phyloP scores from a whole-genome alignment of 139 green algal species.

The Haematococcus sp. region DNA sequence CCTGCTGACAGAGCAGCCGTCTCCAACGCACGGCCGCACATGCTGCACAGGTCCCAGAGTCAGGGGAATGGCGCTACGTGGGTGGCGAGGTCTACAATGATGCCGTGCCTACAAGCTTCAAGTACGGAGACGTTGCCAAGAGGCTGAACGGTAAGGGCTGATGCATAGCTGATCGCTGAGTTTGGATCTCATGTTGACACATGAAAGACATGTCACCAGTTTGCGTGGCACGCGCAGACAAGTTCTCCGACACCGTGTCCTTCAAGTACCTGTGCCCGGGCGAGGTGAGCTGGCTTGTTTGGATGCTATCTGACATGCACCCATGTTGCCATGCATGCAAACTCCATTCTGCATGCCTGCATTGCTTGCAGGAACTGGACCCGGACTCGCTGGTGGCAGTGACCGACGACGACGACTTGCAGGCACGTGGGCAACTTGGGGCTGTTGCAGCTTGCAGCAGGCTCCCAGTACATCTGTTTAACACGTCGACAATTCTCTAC shows the following conservation, averaged over 20 bases:
- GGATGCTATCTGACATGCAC: no score
- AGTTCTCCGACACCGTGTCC: constrained; percentile 32
- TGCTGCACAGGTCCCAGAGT: not conserved
- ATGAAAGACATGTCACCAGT: no score
- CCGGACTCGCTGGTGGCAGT: constrained; percentile 69
- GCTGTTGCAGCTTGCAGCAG: not conserved
- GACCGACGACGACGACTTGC: constrained; percentile 70
- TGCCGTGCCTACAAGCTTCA: constrained; percentile 12
- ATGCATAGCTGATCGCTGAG: no score
- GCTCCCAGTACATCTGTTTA: no score
- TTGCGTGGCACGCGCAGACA: no score
- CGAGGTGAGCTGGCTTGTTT: no score
- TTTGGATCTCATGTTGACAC: no score
- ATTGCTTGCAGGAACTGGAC: constrained; percentile 57
- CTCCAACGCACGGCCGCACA: not conserved
- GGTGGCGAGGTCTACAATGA: constrained; percentile 47
- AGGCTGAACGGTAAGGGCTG: constrained; percentile 24
- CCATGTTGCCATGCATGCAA: constrained; percentile 16
- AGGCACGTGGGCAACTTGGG: constrained; percentile 32
- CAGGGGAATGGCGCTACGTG: constrained; percentile 26
- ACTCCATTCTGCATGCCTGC: constrained; percentile 39
- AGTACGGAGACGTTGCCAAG: constrained; percentile 24
- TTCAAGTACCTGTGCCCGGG: constrained; percentile 24
- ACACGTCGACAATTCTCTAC: no score
- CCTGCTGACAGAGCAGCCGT: not conserved